A percentile compares a stretch with the other conserved stretches of the same genome.
Conservation (phyloP, 345 rosid genomes). For the Lepidium africanum region DNA sequence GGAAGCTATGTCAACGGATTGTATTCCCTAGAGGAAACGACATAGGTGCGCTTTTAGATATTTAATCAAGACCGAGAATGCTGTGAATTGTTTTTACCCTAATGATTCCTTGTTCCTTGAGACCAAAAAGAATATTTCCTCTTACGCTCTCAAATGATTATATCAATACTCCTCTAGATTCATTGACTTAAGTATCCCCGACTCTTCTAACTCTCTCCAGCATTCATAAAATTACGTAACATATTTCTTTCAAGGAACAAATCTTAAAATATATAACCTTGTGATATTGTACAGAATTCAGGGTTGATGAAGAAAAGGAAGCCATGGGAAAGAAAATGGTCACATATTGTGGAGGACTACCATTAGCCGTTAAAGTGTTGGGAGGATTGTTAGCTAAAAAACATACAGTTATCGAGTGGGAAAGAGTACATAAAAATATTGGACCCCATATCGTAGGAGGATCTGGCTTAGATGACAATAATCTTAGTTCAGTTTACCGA, state of each 20-base stretch:
- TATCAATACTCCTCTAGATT: neutral
- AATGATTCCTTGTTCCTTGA: neutral
- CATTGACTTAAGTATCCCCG: neutral
- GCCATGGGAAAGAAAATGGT: constrained; percentile 6
- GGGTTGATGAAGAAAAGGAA: neutral
- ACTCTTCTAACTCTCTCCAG: neutral
- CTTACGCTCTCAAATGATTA: neutral
- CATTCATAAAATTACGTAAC: neutral
- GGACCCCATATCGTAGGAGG: neutral
- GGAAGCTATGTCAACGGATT: constrained; percentile 32
- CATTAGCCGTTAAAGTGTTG: neutral
- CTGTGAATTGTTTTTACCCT: neutral
- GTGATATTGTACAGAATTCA: neutral
- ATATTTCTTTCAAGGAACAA: neutral
- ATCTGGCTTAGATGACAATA: neutral
- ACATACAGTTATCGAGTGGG: neutral
- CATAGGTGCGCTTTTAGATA: constrained; percentile 9
- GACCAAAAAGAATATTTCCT: neutral
- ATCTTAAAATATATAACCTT: neutral
- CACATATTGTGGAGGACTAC: constrained; percentile 14
- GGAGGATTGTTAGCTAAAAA: constrained; percentile 18
- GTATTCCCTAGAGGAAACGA: constrained; percentile 11
- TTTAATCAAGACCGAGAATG: neutral
- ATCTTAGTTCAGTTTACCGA: neutral
- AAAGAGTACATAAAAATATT: constrained; percentile 5